Percentiles rank a stretch among this genome's conserved stretches.
Conservation (phyloP, 1,139 yeast genomes). For the Sugiyamaella sp. region DNA sequence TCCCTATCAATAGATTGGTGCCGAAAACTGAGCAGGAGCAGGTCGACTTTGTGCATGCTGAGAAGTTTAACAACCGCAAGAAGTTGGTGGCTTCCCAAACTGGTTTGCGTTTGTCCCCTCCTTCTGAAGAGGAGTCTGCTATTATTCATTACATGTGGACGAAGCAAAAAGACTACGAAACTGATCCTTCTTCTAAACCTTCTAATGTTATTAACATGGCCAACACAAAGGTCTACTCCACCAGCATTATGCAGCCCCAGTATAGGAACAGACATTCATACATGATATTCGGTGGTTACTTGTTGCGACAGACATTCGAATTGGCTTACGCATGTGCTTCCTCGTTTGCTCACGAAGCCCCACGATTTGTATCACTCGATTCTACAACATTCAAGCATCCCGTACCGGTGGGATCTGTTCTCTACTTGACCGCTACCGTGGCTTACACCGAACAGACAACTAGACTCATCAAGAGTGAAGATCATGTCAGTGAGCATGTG, state of each 20-base stretch:
- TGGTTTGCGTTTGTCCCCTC: constrained; percentile 65
- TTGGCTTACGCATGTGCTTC: constrained; percentile 92
- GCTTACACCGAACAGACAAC: constrained; percentile 61
- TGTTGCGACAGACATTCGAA: constrained; percentile 89
- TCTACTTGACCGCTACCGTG: constrained; percentile 77
- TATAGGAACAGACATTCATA: constrained; percentile 91
- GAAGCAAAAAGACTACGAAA: constrained; percentile 32
- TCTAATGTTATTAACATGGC: constrained; percentile 60
- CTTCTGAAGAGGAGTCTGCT: constrained; percentile 65
- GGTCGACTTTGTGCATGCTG: constrained; percentile 85
- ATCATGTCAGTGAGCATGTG: constrained; percentile 51
- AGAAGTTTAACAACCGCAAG: constrained; percentile 83
- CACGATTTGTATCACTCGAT: constrained; percentile 86
- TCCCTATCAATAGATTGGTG: constrained; percentile 77
- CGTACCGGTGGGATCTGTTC: constrained; percentile 90
- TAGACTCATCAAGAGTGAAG: constrained; percentile 27
- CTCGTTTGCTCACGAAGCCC: constrained; percentile 78
- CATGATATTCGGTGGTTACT: constrained; percentile 93
- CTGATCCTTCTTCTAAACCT: constrained; percentile 42
- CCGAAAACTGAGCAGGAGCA: constrained; percentile 77
- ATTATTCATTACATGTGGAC: constrained; percentile 78
- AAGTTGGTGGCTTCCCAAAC: constrained; percentile 71
- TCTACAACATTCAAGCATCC: constrained; percentile 91
- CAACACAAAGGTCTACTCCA: constrained; percentile 69
- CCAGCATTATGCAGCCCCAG: constrained; percentile 93